Evolutionary conservation across 345 rosid genomes (phyloP).

Genomic region (Jatropha curcas): DNA sequence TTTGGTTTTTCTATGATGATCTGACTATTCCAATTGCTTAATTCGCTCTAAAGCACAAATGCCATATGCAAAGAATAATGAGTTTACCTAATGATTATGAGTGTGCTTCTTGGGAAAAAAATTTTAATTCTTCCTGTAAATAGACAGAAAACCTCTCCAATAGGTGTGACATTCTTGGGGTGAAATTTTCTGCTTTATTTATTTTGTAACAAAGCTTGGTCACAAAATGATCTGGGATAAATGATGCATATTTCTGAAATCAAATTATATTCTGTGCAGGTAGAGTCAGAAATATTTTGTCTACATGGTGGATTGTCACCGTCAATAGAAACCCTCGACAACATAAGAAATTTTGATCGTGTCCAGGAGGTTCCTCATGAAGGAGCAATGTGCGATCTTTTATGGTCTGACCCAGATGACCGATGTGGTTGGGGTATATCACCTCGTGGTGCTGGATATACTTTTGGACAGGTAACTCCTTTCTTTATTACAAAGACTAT

Average conservation of each 20-base stretch:
- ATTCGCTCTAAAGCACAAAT: no score
- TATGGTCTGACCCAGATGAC: slow-evolving; percentile 98
- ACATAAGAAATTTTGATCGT: slow-evolving; percentile 87
- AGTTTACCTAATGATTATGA: background rate
- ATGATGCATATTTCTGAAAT: background rate
- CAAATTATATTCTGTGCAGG: slow-evolving; percentile 50
- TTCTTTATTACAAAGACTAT: background rate
- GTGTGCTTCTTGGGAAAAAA: background rate
- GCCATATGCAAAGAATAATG: background rate
- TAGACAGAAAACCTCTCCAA: background rate
- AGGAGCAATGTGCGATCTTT: slow-evolving; percentile 97
- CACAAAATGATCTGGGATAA: no score
- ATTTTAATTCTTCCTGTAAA: no score
- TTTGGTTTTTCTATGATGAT: background rate
- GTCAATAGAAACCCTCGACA: slow-evolving; percentile 89
- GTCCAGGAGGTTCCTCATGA: slow-evolving; percentile 98
- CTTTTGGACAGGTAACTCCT: slow-evolving; percentile 81
- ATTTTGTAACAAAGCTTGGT: background rate
- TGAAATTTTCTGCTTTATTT: background rate
- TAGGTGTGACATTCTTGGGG: background rate
- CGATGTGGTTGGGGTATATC: slow-evolving; percentile 97
- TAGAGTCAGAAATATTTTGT: slow-evolving; percentile 92
- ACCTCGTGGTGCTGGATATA: slow-evolving; percentile 96
- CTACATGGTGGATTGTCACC: slow-evolving; percentile 94
- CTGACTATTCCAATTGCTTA: background rate